phyloP scores from a whole-genome alignment of 106 monocot species.

The Dioscorea alata region DNA sequence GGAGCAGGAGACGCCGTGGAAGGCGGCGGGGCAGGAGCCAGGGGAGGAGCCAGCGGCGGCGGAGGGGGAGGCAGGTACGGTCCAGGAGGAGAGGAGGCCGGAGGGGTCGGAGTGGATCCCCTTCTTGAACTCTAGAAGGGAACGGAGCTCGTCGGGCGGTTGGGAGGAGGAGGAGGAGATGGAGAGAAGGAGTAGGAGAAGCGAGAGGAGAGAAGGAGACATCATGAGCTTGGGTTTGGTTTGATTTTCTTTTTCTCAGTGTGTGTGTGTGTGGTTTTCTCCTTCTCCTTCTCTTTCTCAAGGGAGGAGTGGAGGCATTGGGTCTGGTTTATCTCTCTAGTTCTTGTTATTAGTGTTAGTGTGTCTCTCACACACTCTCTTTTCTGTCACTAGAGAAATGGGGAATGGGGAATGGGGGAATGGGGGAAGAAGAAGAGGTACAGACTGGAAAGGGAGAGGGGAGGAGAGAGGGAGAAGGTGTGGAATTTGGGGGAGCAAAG shows the following conservation, averaged over 20 bases:
- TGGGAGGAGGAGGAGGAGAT: slow-evolving; percentile 11
- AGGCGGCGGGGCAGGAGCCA: slow-evolving; percentile 1
- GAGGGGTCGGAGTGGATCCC: slow-evolving; percentile 47
- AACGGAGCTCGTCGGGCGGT: slow-evolving; percentile 29
- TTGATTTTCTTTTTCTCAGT: background rate
- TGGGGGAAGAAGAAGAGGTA: slow-evolving; percentile 9
- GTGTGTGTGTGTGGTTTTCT: no score
- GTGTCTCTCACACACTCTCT: no score
- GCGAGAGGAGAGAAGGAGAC: slow-evolving; percentile 4
- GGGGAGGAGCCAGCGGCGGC: slow-evolving; percentile 5
- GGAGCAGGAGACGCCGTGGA: slow-evolving; percentile 45
- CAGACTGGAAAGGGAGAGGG: background rate
- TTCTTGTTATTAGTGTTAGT: background rate
- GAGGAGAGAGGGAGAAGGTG: no score
- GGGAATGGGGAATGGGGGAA: background rate
- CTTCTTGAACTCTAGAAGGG: slow-evolving; percentile 85
- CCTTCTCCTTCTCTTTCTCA: no score
- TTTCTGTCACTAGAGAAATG: background rate
- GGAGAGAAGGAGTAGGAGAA: background rate
- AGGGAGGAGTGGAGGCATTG: no score
- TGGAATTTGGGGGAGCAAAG: no score
- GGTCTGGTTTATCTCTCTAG: no score
- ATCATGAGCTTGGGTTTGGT: background rate
- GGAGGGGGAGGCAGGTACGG: slow-evolving; percentile 3
- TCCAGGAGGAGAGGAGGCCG: slow-evolving; percentile 49